These are phyloP conservation scores for Austropuccinia psidii DNA, from an alignment of 1,284 basidiomycete genomes.

Conservation along the genomic window DNA sequence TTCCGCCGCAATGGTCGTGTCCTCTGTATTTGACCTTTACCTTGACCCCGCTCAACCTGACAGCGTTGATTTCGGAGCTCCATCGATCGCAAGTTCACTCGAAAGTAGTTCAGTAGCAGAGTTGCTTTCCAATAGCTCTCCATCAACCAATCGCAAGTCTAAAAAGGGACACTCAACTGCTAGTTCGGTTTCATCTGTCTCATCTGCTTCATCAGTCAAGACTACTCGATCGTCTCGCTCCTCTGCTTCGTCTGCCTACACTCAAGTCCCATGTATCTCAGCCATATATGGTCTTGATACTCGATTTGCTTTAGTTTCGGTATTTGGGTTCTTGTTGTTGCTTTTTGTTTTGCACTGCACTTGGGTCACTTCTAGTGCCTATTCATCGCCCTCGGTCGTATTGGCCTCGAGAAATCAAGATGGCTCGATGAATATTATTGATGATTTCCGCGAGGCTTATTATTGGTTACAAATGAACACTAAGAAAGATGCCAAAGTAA, in stretches of 20 bases:
- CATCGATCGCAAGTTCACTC: constrained; percentile 44
- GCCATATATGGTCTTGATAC: constrained; percentile 82
- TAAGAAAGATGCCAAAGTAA: constrained; percentile 77
- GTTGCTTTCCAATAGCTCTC: constrained; percentile 42
- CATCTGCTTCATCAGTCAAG: constrained; percentile 51
- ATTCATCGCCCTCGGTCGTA: constrained; percentile 97
- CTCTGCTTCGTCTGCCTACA: constrained; percentile 40
- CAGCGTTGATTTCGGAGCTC: constrained; percentile 39
- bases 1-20: constrained; percentile 79
- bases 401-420: constrained; percentile 72
- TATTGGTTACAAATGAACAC: constrained; percentile 99
- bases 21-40: constrained; percentile 79
- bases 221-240: constrained; percentile 43
- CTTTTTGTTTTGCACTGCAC: constrained; percentile 70
- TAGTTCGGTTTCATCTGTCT: constrained; percentile 44
- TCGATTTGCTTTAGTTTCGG: constrained; percentile 66
- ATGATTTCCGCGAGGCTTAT: constrained; percentile 99
- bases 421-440: constrained; percentile 88
- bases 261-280: constrained; percentile 44
- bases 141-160: constrained; percentile 40
- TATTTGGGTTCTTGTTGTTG: constrained; percentile 67
- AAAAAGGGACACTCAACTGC: constrained; percentile 20
- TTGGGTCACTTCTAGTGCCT: constrained; percentile 87
- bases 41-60: constrained; percentile 55
- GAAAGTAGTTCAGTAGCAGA: constrained; percentile 43